Percentiles rank a stretch among this genome's conserved stretches.
Conservation (phyloP, 2,329 filamentous ascomycete genomes). For the Pestalotiopsis sp. region DNA sequence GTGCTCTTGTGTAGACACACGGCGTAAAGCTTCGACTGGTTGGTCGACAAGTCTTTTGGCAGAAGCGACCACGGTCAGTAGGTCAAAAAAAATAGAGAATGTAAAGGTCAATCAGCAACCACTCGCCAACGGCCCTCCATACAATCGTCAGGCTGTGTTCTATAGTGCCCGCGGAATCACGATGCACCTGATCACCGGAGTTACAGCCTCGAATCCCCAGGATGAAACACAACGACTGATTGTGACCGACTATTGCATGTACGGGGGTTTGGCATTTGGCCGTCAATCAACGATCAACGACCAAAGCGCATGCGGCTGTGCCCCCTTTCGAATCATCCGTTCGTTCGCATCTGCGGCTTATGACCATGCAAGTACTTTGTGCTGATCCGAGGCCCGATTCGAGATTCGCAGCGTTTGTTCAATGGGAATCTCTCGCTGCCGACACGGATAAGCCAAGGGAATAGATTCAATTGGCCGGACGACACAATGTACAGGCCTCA, state of each 20-base stretch:
- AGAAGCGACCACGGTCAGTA: background rate
- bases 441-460: background rate
- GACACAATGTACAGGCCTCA: background rate
- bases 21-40: background rate
- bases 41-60: background rate
- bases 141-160: background rate
- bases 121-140: background rate
- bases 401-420: background rate
- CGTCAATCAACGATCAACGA: background rate
- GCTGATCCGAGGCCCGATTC: background rate
- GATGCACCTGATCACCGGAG: background rate
- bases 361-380: background rate
- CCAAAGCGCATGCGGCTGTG: background rate
- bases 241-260: background rate
- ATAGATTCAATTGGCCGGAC: background rate
- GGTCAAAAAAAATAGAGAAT: background rate
- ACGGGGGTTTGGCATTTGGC: background rate
- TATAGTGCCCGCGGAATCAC: background rate
- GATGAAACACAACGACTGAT: background rate
- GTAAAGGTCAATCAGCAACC: background rate
- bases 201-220: background rate
- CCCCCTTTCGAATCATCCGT: background rate
- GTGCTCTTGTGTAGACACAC: background rate
- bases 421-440: background rate
- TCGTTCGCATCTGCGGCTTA: background rate